Percentiles rank a stretch among this genome's conserved stretches.
phyloP scores from a whole-genome alignment of 495 filamentous ascomycete species.

The Tuber microsphaerosporum region DNA sequence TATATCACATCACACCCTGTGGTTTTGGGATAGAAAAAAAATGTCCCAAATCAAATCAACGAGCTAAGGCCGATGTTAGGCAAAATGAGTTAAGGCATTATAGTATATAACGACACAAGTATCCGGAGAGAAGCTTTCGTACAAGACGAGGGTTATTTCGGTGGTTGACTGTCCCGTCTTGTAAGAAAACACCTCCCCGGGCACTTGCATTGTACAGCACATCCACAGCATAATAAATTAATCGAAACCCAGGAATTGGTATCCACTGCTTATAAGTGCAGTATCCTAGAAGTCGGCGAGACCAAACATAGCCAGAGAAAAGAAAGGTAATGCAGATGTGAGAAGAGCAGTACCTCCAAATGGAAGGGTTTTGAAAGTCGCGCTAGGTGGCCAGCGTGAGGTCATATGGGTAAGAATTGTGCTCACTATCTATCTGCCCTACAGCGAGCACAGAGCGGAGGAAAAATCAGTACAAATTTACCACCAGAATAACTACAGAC shows the following conservation, averaged over 20 bases:
- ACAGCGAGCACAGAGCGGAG: neutral
- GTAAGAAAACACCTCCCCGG: too few species aligned
- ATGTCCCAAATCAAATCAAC: too few species aligned
- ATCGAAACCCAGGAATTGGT: neutral
- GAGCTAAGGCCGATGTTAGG: neutral
- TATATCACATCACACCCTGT: too few species aligned
- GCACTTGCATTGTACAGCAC: too few species aligned
- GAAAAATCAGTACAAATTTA: neutral
- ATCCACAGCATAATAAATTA: neutral
- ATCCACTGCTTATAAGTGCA: neutral
- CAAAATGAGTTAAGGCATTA: neutral
- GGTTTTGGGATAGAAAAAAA: too few species aligned
- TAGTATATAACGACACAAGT: neutral
- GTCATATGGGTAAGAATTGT: neutral
- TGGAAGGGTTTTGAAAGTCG: neutral
- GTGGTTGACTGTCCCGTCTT: too few species aligned
- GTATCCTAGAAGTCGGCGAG: neutral
- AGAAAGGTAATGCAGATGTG: neutral
- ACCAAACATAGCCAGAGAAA: neutral
- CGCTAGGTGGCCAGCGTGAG: neutral
- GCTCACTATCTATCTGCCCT: neutral
- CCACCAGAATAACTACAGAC: neutral
- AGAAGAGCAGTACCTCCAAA: neutral
- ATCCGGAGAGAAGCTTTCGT: too few species aligned
- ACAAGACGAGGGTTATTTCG: too few species aligned